These are phyloP conservation scores for Xanthoceras sorbifolium DNA, from an alignment of 345 rosid genomes.

Conservation along the genomic window DNA sequence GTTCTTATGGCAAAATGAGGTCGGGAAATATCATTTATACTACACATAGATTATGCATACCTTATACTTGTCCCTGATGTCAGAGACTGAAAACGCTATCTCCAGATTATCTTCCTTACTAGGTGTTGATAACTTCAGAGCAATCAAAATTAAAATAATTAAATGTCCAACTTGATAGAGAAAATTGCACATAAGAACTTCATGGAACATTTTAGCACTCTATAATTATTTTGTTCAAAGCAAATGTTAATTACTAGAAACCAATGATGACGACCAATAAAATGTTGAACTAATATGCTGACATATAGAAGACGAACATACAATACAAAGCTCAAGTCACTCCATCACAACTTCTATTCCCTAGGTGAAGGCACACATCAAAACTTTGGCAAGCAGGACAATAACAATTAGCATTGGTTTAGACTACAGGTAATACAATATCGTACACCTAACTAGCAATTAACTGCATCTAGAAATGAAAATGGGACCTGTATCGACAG, in stretches of 20 bases:
- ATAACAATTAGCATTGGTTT: neutral
- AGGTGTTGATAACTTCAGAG: constrained; percentile 34
- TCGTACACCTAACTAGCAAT: too few species aligned
- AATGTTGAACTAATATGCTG: neutral
- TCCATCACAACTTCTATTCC: neutral
- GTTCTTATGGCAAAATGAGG: neutral
- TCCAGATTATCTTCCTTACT: constrained; percentile 41
- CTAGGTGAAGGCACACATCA: neutral
- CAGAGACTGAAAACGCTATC: constrained; percentile 55
- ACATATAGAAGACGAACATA: neutral
- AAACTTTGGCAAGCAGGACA: neutral
- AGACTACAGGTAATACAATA: neutral
- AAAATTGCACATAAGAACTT: neutral
- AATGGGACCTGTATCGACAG: neutral
- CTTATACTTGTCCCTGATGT: constrained; percentile 70
- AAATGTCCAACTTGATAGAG: constrained; percentile 13
- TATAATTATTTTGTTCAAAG: neutral
- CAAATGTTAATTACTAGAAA: neutral
- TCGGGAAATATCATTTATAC: constrained; percentile 9
- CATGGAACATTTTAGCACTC: neutral
- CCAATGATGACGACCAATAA: neutral
- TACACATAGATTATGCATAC: constrained; percentile 30
- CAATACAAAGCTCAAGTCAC: neutral
- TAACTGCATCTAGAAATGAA: neutral
- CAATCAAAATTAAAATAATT: constrained; percentile 9